Evolutionary conservation across 371 early-diverging fungal species (phyloP).

Genomic region (Mucor lusitanicus): DNA sequence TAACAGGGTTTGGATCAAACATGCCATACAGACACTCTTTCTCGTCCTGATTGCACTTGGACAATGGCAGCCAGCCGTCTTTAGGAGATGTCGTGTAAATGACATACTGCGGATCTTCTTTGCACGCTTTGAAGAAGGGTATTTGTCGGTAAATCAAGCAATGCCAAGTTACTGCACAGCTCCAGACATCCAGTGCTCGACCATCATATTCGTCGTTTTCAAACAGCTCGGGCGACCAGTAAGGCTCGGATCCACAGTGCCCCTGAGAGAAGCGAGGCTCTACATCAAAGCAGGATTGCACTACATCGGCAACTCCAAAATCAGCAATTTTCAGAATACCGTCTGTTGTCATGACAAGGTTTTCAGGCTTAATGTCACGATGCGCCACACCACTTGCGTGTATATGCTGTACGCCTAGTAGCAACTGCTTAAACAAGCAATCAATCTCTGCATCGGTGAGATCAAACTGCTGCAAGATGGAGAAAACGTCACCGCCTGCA

Average conservation of each 20-base stretch:
- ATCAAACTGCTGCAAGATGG: constrained; percentile 43
- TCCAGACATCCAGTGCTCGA: constrained; percentile 79
- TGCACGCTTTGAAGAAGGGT: constrained; percentile 53
- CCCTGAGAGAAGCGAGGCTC: constrained; percentile 66
- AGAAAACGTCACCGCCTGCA: constrained; percentile 62
- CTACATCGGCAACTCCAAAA: constrained; percentile 95
- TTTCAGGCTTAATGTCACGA: constrained; percentile 90
- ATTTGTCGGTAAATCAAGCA: constrained; percentile 77
- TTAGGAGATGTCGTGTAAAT: constrained; percentile 47
- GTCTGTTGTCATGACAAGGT: constrained; percentile 81
- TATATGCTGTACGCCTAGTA: constrained; percentile 93
- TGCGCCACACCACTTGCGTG: constrained; percentile 91
- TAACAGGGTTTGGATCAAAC: constrained; percentile 47
- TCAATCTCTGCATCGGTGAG: constrained; percentile 49
- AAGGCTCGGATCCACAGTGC: constrained; percentile 84
- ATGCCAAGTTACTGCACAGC: constrained; percentile 83
- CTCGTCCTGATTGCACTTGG: constrained; percentile 30
- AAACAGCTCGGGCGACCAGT: constrained; percentile 82
- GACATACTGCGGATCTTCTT: constrained; percentile 65
- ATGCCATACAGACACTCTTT: constrained; percentile 44
- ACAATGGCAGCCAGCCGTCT: constrained; percentile 59
- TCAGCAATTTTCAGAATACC: constrained; percentile 93
- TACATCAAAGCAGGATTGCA: constrained; percentile 79
- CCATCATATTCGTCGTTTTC: constrained; percentile 65
- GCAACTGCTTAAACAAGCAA: constrained; percentile 80